Conservation (phyloP, 2,329 filamentous ascomycete genomes). For the Aspergillus nomiae region DNA sequence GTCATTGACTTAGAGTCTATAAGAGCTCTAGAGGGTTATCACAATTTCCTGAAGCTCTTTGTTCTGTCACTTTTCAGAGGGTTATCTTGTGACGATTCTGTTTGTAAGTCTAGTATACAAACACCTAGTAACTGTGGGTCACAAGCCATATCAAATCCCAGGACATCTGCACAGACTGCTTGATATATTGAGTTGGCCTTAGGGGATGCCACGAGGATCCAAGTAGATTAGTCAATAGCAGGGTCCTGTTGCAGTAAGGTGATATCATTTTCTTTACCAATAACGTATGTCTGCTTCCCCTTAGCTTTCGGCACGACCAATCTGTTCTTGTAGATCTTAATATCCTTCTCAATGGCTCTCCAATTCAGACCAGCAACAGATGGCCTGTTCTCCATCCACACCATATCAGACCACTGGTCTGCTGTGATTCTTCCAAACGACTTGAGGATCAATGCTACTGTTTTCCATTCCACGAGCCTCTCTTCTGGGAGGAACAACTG, state of each 20-base stretch:
- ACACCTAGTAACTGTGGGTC: neutral
- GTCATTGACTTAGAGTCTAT: conserved; percentile 18
- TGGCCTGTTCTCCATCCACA: conserved; percentile 15
- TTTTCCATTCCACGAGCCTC: conserved; percentile 29
- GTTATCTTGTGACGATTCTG: neutral
- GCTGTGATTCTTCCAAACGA: conserved; percentile 27
- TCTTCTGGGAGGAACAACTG: conserved; percentile 27
- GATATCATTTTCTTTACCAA: neutral
- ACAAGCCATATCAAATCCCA: neutral
- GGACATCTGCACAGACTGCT: neutral
- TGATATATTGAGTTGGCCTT: neutral
- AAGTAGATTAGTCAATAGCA: neutral
- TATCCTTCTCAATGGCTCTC: conserved; percentile 18
- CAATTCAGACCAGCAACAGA: conserved; percentile 28
- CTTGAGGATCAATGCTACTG: conserved; percentile 29
- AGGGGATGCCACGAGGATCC: neutral
- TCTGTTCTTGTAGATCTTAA: conserved; percentile 9
- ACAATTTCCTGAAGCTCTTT: neutral
- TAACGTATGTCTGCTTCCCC: neutral
- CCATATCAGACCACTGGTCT: conserved; percentile 25
- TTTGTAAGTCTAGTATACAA: neutral
- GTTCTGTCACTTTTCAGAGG: too few relatives aligned
- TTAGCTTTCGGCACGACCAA: neutral
- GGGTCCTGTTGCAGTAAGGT: neutral
- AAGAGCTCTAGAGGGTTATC: neutral